phyloP scores from a whole-genome alignment of 2,329 filamentous ascomycete species.

The Fusarium lateritium region DNA sequence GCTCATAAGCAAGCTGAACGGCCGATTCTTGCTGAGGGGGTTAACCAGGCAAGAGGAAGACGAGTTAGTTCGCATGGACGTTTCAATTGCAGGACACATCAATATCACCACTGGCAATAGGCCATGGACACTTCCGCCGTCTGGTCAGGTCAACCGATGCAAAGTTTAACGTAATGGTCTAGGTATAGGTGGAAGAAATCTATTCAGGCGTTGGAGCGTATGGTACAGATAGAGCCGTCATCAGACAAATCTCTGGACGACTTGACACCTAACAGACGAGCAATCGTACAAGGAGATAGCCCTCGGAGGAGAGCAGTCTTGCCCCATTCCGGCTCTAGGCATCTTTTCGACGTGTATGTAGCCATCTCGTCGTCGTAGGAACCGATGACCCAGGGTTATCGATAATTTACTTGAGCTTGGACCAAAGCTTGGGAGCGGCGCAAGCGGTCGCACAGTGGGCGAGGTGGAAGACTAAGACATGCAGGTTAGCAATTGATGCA shows the following conservation, averaged over 20 bases:
- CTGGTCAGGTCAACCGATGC: background rate
- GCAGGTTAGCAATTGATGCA: conserved; percentile 31
- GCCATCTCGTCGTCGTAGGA: conserved; percentile 43
- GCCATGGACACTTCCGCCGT: background rate
- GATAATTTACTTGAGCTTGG: conserved; percentile 83
- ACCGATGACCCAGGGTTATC: conserved; percentile 33
- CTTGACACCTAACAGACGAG: conserved; percentile 43
- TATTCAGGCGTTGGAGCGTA: conserved; percentile 53
- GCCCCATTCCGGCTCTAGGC: conserved; percentile 45
- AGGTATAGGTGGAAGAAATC: conserved; percentile 46
- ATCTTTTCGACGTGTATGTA: conserved; percentile 46
- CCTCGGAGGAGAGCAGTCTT: conserved; percentile 33
- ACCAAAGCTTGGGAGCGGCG: conserved; percentile 96
- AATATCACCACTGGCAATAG: background rate
- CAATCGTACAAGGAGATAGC: conserved; percentile 46
- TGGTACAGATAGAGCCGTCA: conserved; percentile 50
- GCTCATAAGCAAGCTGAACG: too few relatives aligned
- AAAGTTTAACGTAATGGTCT: conserved; percentile 23
- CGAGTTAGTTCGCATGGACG: background rate
- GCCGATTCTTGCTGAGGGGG: background rate
- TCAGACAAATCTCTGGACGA: conserved; percentile 37
- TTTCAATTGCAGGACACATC: background rate
- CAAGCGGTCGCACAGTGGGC: conserved; percentile 94
- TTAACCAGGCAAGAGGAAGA: background rate
- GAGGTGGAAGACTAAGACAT: conserved; percentile 90